Base-by-base conservation (phyloP, 1,284 basidiomycete species). In the Rhodotorula sp. region DNA sequence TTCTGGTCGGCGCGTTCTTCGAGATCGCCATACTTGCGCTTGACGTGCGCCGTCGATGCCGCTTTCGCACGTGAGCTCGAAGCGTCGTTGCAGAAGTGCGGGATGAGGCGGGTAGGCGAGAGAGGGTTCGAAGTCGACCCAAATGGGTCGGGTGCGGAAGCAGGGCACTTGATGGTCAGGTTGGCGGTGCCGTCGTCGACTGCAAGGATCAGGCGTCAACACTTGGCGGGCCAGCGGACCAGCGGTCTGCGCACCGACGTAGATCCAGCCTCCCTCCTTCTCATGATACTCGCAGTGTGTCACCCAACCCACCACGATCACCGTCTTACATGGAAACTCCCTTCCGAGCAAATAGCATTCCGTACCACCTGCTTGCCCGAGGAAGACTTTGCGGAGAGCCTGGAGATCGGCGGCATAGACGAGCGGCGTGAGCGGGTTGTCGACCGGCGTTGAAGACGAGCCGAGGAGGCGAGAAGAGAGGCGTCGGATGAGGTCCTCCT, bases 111-210 rank as follows among this genome's bases (percentile, higher is more conserved):
- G 17, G 10, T 2, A 17, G 20, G 24, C 17, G 62, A 22, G 20
- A 22, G 10, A 27, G n/a, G 36, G 19, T 17, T 15, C 36, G 47
- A 34, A 27, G n/a, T 9, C 49, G 27, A 30, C 39, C 39, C 19
- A 53, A 54, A 10, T 20, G 27, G 57, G 29, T 29, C 39, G 22
- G 49, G 5, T 4, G 59, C 47, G 34, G 60, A 39, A 4, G 54
- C 9, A 32, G 64, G 30, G 27, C 60, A 67, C 7, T 56, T 20
- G 32, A 70, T 62, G 34, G 53, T 22, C 27, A 71, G 10, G 19
- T 71, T 51, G 13, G 47, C 68, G 15, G 68, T 73, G 11, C 72
- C 72, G 44, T 73, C 72, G 51, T 73, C 72, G 58, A 73, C 72
- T 73, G 62, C 34, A 1, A 8, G 46, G 2, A 7, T 13, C 7